Evolutionary conservation across 1,284 basidiomycete genomes (phyloP).

Genomic region (Leucoagaricus sp.): DNA sequence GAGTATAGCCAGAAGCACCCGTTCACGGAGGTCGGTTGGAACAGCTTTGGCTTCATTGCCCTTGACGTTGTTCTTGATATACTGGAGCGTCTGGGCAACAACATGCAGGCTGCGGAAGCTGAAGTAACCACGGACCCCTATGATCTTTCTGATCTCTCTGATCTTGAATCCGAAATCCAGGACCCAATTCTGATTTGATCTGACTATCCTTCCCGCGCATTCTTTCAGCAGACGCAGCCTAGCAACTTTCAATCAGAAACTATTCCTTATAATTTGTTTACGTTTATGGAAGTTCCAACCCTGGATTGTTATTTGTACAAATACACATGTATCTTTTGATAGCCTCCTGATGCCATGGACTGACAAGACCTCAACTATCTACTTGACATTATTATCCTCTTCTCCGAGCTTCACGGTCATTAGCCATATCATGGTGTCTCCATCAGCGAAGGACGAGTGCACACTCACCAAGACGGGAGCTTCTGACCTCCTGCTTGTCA

Average conservation of each 20-base stretch:
- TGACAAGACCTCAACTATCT: too few species aligned
- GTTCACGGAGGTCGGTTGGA: conserved; percentile 50
- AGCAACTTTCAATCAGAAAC: background rate
- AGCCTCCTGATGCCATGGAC: background rate
- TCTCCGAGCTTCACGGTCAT: background rate
- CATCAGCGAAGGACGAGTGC: background rate
- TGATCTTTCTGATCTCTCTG: background rate
- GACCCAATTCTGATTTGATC: background rate
- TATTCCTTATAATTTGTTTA: background rate
- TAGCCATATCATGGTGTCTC: conserved; percentile 1
- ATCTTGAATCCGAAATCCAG: conserved; percentile 8
- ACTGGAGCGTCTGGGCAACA: conserved; percentile 36
- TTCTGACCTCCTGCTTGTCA: conserved; percentile 52
- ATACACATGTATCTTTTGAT: too few species aligned
- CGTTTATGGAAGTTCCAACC: background rate
- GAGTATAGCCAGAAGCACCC: conserved; percentile 45
- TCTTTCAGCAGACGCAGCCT: background rate
- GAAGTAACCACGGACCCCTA: conserved; percentile 1
- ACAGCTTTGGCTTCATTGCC: conserved; percentile 70
- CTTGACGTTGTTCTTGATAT: conserved; percentile 60
- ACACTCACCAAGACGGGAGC: conserved; percentile 18
- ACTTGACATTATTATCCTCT: too few species aligned
- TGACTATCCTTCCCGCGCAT: background rate
- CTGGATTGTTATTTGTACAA: background rate
- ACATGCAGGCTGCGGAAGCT: background rate